Evolutionary conservation across 768 basidiomycete species (phyloP).

Genomic region (Psilocybe subaeruginosa): DNA sequence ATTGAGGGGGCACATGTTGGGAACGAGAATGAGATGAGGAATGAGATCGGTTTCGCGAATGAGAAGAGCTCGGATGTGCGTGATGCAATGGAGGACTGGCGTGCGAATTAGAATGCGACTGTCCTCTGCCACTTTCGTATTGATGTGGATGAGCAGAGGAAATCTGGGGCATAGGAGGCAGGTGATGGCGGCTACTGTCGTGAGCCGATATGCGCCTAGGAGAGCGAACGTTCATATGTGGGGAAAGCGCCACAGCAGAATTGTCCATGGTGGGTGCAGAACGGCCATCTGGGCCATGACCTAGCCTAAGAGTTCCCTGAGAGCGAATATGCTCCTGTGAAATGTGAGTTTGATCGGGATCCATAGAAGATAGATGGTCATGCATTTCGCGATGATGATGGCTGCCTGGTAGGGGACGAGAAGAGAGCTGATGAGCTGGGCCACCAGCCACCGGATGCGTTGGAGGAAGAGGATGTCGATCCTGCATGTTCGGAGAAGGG

Average conservation of each 20-base stretch:
- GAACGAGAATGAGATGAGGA: slow-evolving; percentile 56
- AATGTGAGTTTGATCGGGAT: slow-evolving; percentile 42
- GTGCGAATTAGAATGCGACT: slow-evolving; percentile 31
- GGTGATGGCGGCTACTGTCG: slow-evolving; percentile 45
- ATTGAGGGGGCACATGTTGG: slow-evolving; percentile 39
- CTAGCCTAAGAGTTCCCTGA: slow-evolving; percentile 42
- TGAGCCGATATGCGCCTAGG: slow-evolving; percentile 46
- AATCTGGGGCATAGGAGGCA: slow-evolving; percentile 50
- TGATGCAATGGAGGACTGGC: slow-evolving; percentile 47
- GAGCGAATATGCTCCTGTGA: slow-evolving; percentile 52
- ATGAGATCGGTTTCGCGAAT: slow-evolving; percentile 51
- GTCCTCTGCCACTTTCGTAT: slow-evolving; percentile 28
- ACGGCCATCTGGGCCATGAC: slow-evolving; percentile 51
- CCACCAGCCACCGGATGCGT: slow-evolving; percentile 31
- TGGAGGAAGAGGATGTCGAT: slow-evolving; percentile 36
- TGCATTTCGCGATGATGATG: slow-evolving; percentile 40
- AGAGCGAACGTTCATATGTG: slow-evolving; percentile 45
- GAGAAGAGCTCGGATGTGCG: slow-evolving; percentile 41
- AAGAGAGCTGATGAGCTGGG: slow-evolving; percentile 36
- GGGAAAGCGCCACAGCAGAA: slow-evolving; percentile 34
- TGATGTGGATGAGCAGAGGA: slow-evolving; percentile 37
- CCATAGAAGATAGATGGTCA: slow-evolving; percentile 44
- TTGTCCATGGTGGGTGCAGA: slow-evolving; percentile 51
- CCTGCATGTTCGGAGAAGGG: slow-evolving; percentile 54
- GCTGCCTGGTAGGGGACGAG: slow-evolving; percentile 24